These are phyloP conservation scores for Berberis vulgaris DNA, from an alignment of 164 flowering plant genomes.

Conservation along the genomic window DNA sequence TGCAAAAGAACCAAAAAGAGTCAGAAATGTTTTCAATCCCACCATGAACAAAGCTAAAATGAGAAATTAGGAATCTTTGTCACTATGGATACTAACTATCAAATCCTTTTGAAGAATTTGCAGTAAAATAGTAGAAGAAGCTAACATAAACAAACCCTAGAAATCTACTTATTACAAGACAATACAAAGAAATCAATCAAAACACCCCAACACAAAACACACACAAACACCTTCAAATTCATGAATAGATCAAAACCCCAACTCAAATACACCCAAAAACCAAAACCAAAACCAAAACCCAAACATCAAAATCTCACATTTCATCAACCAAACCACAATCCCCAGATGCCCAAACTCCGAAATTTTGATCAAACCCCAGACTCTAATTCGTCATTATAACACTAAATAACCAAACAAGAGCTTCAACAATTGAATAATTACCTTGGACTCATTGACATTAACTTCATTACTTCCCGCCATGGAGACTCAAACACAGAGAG, in stretches of 20 bases:
- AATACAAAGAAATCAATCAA: neutral
- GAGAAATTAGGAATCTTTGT: neutral
- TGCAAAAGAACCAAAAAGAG: conserved; percentile 1
- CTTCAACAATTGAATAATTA: conserved; percentile 6
- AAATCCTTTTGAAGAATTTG: neutral
- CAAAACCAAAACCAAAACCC: neutral
- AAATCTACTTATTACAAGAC: neutral
- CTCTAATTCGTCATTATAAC: neutral
- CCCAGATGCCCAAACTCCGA: too few species aligned
- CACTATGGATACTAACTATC: neutral
- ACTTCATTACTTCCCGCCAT: conserved; percentile 56
- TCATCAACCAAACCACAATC: neutral
- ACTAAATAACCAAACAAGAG: neutral
- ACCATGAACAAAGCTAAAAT: too few species aligned
- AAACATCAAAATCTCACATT: neutral
- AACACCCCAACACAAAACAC: too few species aligned
- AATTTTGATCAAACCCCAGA: neutral
- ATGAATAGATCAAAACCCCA: neutral
- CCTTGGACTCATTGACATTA: conserved; percentile 57
- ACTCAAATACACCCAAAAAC: neutral
- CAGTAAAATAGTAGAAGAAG: neutral
- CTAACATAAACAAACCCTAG: conserved; percentile 1
- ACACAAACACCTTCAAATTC: neutral
- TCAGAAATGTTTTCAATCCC: neutral
- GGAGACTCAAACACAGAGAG: neutral